Evolutionary conservation across 2,329 filamentous ascomycete genomes (phyloP).

Genomic region (Verticillium zaregamsianum): DNA sequence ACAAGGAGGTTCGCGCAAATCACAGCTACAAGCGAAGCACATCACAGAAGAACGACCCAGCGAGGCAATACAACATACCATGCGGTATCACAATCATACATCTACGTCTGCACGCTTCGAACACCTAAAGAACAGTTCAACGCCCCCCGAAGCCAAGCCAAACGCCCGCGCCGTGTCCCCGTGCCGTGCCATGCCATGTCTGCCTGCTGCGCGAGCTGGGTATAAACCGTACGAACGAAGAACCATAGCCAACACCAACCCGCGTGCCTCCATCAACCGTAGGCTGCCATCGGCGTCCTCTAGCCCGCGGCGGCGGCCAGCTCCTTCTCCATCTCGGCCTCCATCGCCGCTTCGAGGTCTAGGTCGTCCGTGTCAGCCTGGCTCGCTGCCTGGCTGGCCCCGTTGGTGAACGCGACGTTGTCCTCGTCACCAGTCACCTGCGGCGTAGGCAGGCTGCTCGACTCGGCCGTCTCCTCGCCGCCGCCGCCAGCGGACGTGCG

Average conservation of each 20-base stretch:
- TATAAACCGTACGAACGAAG: neutral
- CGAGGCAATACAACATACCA: neutral
- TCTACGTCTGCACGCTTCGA: neutral
- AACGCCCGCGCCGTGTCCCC: neutral
- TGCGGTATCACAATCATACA: neutral
- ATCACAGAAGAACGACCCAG: neutral
- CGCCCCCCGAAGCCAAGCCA: neutral
- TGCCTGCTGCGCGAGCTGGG: neutral
- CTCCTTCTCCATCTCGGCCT: constrained; percentile 50
- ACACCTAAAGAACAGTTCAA: neutral
- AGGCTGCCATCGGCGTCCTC: neutral
- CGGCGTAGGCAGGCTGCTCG: constrained; percentile 34
- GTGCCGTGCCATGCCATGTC: neutral
- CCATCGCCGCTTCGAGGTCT: constrained; percentile 59
- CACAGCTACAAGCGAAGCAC: neutral
- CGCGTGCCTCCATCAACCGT: neutral
- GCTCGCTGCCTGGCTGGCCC: neutral
- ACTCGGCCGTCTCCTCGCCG: constrained; percentile 14
- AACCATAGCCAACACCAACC: neutral
- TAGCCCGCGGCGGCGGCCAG: neutral
- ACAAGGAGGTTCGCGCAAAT: neutral
- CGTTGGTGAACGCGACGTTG: constrained; percentile 16
- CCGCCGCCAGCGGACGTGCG: constrained; percentile 33
- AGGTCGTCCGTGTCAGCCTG: constrained; percentile 49
- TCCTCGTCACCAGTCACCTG: constrained; percentile 39